phyloP scores from a whole-genome alignment of 75 land plant species.

The Sequoia sempervirens region DNA sequence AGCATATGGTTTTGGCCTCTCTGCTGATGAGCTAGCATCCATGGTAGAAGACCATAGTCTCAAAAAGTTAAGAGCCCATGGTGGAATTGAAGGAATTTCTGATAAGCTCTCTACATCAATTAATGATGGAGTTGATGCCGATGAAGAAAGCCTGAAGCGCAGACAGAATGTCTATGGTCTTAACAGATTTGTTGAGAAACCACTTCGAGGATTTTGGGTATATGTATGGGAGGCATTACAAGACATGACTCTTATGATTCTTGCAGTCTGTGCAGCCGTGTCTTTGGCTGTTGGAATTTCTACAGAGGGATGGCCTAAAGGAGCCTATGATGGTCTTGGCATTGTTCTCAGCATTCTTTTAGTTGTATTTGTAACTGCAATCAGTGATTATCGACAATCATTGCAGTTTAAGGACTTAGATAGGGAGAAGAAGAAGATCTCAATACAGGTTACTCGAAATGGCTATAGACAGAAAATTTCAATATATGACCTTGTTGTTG shows the following conservation, averaged over 20 bases:
- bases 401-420: slow-evolving; percentile 88
- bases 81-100: slow-evolving; percentile 65
- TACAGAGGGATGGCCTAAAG: slow-evolving; percentile 83
- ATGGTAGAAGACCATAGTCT: slow-evolving; percentile 67
- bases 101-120: slow-evolving; percentile 55
- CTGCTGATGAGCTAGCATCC: slow-evolving; percentile 65
- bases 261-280: slow-evolving; percentile 74
- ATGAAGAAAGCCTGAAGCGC: slow-evolving; percentile 21
- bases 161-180: slow-evolving; percentile 66
- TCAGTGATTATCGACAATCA: slow-evolving; percentile 92
- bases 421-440: slow-evolving; percentile 89
- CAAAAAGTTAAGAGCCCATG: slow-evolving; percentile 52
- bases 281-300: slow-evolving; percentile 73
- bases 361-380: slow-evolving; percentile 88
- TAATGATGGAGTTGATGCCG: slow-evolving; percentile 48
- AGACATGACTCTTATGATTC: slow-evolving; percentile 80
- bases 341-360: slow-evolving; percentile 78
- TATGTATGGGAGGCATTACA: slow-evolving; percentile 97
- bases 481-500: slow-evolving; percentile 76
- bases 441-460: slow-evolving; percentile 66
- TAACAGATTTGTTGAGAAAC: slow-evolving; percentile 67
- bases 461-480: slow-evolving; percentile 65
- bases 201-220: slow-evolving; percentile 65
- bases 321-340: slow-evolving; percentile 95
- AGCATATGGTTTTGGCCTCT: slow-evolving; percentile 65